phyloP scores from a whole-genome alignment of 2,329 filamentous ascomycete species.

The Alternaria novae-zelandiae region DNA sequence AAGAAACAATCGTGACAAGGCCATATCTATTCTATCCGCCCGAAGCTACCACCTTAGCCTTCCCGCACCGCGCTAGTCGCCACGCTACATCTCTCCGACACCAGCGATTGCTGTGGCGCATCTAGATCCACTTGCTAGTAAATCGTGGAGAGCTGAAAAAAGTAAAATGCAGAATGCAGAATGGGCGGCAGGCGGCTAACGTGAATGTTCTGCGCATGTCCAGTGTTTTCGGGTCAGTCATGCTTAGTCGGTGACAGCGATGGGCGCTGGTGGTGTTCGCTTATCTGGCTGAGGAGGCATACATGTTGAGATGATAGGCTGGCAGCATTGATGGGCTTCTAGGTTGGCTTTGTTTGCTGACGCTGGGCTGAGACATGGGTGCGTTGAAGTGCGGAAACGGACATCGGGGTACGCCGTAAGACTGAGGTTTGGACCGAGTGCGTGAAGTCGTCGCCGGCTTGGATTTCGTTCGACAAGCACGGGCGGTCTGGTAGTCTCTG shows the following conservation, averaged over 20 bases:
- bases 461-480: background rate
- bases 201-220: background rate
- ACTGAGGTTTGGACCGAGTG: background rate
- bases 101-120: background rate
- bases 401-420: background rate
- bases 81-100: background rate
- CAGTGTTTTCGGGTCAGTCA: background rate
- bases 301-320: background rate
- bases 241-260: background rate
- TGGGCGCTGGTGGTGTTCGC: background rate
- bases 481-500: background rate
- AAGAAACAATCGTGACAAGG: background rate
- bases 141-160: constrained; percentile 6
- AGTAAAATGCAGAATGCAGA: background rate
- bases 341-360: background rate
- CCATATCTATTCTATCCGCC: background rate
- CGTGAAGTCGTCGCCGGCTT: background rate
- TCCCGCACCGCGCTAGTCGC: background rate
- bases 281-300: background rate
- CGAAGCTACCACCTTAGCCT: background rate
- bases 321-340: background rate
- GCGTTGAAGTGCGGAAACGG: background rate
- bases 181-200: background rate
- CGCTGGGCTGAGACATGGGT: background rate
- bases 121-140: background rate